Percentiles rank a stretch among this genome's conserved stretches.
Evolutionary conservation across 176 grass and related monocot genomes (phyloP).

Genomic region (Bolboschoenus planiculmis): DNA sequence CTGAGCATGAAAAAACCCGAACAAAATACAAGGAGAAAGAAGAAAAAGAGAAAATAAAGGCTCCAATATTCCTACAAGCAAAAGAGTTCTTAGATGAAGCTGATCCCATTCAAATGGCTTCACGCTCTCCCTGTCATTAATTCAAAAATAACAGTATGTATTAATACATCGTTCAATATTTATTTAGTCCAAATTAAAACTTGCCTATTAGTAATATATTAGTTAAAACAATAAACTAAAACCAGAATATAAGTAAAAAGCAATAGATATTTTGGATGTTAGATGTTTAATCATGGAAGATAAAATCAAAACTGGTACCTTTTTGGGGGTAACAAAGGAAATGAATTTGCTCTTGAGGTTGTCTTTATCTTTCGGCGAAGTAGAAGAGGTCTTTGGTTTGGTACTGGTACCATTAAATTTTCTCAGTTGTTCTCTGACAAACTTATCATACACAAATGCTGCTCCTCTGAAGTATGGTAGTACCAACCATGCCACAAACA

Average conservation of each 20-base stretch:
- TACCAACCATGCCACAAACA: slow-evolving; percentile 75
- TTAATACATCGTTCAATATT: background rate
- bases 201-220: background rate
- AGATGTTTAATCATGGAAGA: background rate
- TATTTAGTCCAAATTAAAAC: background rate
- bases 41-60: background rate
- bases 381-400: slow-evolving; percentile 23
- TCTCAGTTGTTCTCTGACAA: slow-evolving; percentile 64
- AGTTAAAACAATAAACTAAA: background rate
- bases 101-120: slow-evolving; percentile 13
- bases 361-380: slow-evolving; percentile 52
- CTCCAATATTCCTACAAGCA: background rate
- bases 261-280: too few species aligned
- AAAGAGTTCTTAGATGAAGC: slow-evolving; percentile 1
- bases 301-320: slow-evolving; percentile 19
- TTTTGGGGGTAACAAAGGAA: slow-evolving; percentile 42
- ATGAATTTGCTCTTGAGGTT: slow-evolving; percentile 62
- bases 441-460: slow-evolving; percentile 76
- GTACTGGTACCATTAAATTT: slow-evolving; percentile 14
- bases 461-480: slow-evolving; percentile 80
- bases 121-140: slow-evolving; percentile 21
- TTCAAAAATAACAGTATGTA: background rate
- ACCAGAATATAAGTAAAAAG: background rate
- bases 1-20: background rate
- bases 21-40: background rate